Conservation (phyloP, 306 rosid genomes). For the Carpinus viminea region DNA sequence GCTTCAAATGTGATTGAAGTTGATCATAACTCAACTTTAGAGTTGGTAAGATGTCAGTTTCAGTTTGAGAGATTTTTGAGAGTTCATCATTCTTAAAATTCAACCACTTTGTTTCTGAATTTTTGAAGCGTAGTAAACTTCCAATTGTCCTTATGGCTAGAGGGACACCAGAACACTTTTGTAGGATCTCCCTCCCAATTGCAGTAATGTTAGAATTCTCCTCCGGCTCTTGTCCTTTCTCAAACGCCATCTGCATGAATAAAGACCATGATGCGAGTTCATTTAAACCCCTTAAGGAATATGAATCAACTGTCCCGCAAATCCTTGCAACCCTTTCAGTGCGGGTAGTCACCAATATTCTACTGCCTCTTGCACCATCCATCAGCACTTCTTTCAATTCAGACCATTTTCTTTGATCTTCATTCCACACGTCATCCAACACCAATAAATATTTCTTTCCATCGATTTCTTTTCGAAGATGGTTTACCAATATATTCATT, state of each 20-base stretch:
- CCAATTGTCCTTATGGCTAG: constrained; percentile 19
- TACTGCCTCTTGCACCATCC: constrained; percentile 10
- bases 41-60: background rate
- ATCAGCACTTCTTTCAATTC: background rate
- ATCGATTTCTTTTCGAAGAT: background rate
- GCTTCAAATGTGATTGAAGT: constrained; percentile 1
- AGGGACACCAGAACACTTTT: constrained; percentile 14
- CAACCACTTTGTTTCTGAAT: background rate
- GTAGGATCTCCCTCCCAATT: background rate
- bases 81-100: background rate
- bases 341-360: constrained; percentile 13
- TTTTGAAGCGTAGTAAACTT: constrained; percentile 1
- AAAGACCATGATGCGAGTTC: background rate
- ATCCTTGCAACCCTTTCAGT: background rate
- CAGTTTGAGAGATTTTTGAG: too few relatives aligned
- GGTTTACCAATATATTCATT: background rate
- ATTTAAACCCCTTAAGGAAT: background rate
- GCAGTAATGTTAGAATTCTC: background rate
- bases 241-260: constrained; percentile 17
- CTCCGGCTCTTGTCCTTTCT: background rate
- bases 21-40: background rate
- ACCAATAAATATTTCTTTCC: constrained; percentile 7
- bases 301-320: background rate
- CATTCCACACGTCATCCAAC: constrained; percentile 13
- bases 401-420: background rate